Percentiles rank a stretch among this genome's conserved stretches.
Conservation (phyloP, 148 eudicot genomes). For the Rhododendron henanense region DNA sequence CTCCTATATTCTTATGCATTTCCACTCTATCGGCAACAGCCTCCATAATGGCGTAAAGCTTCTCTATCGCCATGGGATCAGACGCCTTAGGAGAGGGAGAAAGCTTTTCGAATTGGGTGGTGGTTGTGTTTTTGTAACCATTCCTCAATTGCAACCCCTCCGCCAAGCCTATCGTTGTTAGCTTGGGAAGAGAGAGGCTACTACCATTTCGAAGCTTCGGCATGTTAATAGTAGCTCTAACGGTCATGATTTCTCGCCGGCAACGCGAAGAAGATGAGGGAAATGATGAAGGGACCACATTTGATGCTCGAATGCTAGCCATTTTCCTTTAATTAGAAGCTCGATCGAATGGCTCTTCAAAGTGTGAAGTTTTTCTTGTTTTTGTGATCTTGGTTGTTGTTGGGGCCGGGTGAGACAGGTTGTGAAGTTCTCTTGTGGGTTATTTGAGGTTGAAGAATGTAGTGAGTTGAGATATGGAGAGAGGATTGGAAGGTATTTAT, state of each 20-base stretch:
- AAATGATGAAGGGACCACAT: neutral
- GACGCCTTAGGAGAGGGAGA: neutral
- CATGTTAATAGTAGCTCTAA: neutral
- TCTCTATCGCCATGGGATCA: neutral
- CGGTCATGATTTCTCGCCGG: neutral
- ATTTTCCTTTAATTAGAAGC: neutral
- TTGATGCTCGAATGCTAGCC: neutral
- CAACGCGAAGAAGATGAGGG: neutral
- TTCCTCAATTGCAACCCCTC: neutral
- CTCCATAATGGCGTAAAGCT: conserved; percentile 29
- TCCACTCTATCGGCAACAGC: conserved; percentile 32
- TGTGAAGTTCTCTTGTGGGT: neutral
- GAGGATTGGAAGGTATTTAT: neutral
- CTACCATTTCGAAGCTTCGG: neutral
- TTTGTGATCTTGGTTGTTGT: neutral
- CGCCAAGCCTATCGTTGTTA: neutral
- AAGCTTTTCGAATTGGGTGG: neutral
- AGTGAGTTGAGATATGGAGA: neutral
- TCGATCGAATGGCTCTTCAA: neutral
- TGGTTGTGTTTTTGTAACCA: neutral
- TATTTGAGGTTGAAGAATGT: neutral
- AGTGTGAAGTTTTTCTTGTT: neutral
- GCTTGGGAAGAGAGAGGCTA: neutral
- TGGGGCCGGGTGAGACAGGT: neutral
- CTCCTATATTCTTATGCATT: conserved; percentile 34